These are phyloP conservation scores for Fusarium globosum DNA, from an alignment of 2,329 filamentous ascomycete genomes.

Conservation along the genomic window DNA sequence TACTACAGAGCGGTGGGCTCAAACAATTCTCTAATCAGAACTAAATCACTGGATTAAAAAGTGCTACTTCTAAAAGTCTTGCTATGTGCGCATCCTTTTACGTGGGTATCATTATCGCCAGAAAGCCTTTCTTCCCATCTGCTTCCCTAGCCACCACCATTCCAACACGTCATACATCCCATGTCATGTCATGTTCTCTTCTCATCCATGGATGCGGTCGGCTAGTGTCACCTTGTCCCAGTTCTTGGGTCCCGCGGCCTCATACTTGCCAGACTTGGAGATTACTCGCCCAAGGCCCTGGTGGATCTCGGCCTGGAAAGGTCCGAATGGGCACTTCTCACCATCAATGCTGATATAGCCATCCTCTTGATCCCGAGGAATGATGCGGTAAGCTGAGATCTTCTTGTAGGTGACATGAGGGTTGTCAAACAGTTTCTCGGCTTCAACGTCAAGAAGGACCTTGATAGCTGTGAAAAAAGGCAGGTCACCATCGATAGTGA, in stretches of 20 bases:
- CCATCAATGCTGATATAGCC: slow-evolving; percentile 97
- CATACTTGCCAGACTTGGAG: slow-evolving; percentile 79
- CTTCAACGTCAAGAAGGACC: slow-evolving; percentile 78
- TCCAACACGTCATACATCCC: background rate
- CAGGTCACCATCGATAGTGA: slow-evolving; percentile 83
- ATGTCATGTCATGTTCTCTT: background rate
- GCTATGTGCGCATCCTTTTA: slow-evolving; percentile 12
- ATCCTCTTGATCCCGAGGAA: slow-evolving; percentile 74
- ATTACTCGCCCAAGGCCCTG: slow-evolving; percentile 85
- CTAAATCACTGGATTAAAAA: background rate
- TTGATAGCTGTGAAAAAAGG: slow-evolving; percentile 72
- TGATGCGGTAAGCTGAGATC: slow-evolving; percentile 86
- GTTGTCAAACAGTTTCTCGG: slow-evolving; percentile 82
- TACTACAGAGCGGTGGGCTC: background rate
- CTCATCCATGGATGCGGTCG: slow-evolving; percentile 46
- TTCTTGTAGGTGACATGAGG: slow-evolving; percentile 84
- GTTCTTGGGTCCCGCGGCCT: slow-evolving; percentile 65
- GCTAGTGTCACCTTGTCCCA: slow-evolving; percentile 59
- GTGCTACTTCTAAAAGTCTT: slow-evolving; percentile 2
- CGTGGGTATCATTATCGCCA: slow-evolving; percentile 42
- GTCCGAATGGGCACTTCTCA: slow-evolving; percentile 85
- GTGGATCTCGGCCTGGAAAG: slow-evolving; percentile 93
- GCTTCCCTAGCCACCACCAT: background rate
- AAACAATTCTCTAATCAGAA: background rate
- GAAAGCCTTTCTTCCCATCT: slow-evolving; percentile 5